phyloP scores from a whole-genome alignment of 78 protist genomes.

The Isochrysis galbana region DNA sequence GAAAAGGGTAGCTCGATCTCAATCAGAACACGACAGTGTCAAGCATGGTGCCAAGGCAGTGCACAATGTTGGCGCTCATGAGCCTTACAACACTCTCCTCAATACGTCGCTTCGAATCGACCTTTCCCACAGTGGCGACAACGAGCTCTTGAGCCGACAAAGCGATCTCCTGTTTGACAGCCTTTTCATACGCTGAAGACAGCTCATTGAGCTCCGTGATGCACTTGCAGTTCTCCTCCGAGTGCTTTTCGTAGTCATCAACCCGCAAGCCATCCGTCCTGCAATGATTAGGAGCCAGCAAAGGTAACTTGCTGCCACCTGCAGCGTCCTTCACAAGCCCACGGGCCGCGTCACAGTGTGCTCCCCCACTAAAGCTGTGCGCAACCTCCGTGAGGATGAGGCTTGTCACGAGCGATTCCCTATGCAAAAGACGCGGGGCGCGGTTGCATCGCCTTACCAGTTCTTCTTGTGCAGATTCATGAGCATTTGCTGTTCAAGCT shows the following conservation, averaged over 20 bases:
- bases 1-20: no score
- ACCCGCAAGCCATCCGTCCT: conserved; percentile 90
- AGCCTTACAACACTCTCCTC: conserved; percentile 44
- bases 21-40: conserved; percentile 91
- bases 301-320: no score
- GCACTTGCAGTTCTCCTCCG: conserved; percentile 72
- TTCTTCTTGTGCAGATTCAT: conserved; percentile 68
- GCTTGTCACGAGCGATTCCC: not conserved
- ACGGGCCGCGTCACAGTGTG: no score
- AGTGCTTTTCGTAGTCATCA: conserved; percentile 71
- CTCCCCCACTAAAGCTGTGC: no score
- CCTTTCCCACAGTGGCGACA: conserved; percentile 16
- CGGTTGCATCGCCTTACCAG: no score
- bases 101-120: conserved; percentile 10
- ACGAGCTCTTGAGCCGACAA: not conserved
- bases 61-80: conserved; percentile 91
- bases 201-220: conserved; percentile 77
- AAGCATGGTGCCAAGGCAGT: conserved; percentile 93
- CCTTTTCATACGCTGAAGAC: conserved; percentile 65
- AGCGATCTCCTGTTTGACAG: conserved; percentile 27
- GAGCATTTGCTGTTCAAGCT: conserved; percentile 96
- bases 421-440: not conserved
- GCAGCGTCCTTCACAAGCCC: no score
- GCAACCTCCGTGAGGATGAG: no score
- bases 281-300: no score